These are phyloP conservation scores for Talaromyces albobiverticillius DNA, from an alignment of 2,329 filamentous ascomycete genomes.

Conservation along the genomic window DNA sequence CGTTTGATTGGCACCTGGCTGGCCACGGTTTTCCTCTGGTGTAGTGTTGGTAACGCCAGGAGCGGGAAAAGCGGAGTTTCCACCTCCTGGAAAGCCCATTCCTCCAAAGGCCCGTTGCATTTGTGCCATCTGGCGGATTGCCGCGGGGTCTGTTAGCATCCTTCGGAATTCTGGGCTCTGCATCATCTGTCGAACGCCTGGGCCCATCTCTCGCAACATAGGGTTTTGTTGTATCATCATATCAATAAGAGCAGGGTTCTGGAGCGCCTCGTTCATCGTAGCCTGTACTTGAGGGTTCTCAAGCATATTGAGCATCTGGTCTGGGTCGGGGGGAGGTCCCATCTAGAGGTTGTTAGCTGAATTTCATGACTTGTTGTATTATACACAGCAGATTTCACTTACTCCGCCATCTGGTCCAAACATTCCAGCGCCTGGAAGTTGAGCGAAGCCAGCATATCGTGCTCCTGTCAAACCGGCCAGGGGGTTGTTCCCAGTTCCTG, in stretches of 20 bases:
- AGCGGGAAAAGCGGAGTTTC: slow-evolving; percentile 69
- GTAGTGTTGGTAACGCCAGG: slow-evolving; percentile 90
- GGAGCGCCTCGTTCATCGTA: slow-evolving; percentile 89
- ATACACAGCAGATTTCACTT: slow-evolving; percentile 45
- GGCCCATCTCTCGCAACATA: slow-evolving; percentile 67
- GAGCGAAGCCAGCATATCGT: slow-evolving; percentile 86
- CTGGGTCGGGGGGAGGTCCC: slow-evolving; percentile 79
- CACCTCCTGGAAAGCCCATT: slow-evolving; percentile 22
- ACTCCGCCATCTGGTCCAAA: slow-evolving; percentile 95
- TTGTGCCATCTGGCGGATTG: slow-evolving; percentile 75
- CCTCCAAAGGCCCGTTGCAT: slow-evolving; percentile 69
- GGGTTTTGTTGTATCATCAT: slow-evolving; percentile 94
- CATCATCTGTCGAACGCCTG: slow-evolving; percentile 77
- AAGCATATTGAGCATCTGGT: slow-evolving; percentile 79
- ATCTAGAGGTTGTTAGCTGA: slow-evolving; percentile 57
- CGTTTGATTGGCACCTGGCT: slow-evolving; percentile 29
- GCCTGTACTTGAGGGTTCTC: slow-evolving; percentile 83
- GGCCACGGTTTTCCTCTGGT: slow-evolving; percentile 47
- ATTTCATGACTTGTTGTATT: not conserved
- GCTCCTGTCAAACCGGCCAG: slow-evolving; percentile 88
- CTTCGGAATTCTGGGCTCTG: slow-evolving; percentile 83
- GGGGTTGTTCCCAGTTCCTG: slow-evolving; percentile 72
- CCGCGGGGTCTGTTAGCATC: slow-evolving; percentile 89
- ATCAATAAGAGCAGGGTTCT: slow-evolving; percentile 91
- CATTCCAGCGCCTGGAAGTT: slow-evolving; percentile 79